Percentiles rank a stretch among this genome's conserved stretches.
These are phyloP conservation scores for Cucurbitaria berberidis DNA, from an alignment of 2,329 filamentous ascomycete species.

Conservation along the genomic window DNA sequence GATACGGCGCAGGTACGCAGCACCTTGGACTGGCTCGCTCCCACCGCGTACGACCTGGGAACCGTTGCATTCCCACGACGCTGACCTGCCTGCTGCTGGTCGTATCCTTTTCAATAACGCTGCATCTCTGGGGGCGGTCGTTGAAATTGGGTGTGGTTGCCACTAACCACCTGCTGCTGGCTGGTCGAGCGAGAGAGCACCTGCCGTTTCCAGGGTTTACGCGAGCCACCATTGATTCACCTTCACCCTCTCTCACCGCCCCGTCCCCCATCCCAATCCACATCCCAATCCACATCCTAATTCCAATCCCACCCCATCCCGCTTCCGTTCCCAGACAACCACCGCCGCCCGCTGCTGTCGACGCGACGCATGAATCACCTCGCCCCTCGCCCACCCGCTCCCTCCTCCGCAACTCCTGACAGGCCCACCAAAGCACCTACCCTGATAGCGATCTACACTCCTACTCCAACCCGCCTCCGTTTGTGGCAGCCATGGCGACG, in stretches of 20 bases:
- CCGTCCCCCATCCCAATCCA: constrained; percentile 2
- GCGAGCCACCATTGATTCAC: constrained; percentile 1
- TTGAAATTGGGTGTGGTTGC: constrained; percentile 30
- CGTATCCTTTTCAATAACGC: not conserved
- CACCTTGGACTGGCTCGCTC: constrained; percentile 13
- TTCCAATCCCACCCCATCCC: constrained; percentile 22
- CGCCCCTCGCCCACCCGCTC: constrained; percentile 17
- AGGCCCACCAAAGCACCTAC: constrained; percentile 19
- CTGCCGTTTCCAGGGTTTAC: constrained; percentile 6
- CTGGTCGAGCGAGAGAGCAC: constrained; percentile 7
- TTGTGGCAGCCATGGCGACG: constrained; percentile 35
- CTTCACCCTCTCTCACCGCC: constrained; percentile 7
- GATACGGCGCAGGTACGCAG: constrained; percentile 37
- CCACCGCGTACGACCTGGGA: constrained; percentile 24
- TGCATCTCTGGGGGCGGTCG: constrained; percentile 10
- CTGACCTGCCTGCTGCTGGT: not conserved
- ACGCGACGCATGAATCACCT: constrained; percentile 20
- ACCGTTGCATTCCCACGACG: constrained; percentile 24
- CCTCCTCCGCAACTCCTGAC: constrained; percentile 7
- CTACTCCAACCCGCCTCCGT: constrained; percentile 14
- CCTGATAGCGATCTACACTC: constrained; percentile 31
- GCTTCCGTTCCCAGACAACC: constrained; percentile 10
- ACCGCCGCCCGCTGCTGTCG: constrained; percentile 2
- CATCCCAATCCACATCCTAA: too few relatives aligned
- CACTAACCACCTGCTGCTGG: constrained; percentile 3